A percentile compares a stretch with the other conserved stretches of the same genome.
phyloP scores from a whole-genome alignment of 805 yeast species.

The Wickerhamomyces bisporus region DNA sequence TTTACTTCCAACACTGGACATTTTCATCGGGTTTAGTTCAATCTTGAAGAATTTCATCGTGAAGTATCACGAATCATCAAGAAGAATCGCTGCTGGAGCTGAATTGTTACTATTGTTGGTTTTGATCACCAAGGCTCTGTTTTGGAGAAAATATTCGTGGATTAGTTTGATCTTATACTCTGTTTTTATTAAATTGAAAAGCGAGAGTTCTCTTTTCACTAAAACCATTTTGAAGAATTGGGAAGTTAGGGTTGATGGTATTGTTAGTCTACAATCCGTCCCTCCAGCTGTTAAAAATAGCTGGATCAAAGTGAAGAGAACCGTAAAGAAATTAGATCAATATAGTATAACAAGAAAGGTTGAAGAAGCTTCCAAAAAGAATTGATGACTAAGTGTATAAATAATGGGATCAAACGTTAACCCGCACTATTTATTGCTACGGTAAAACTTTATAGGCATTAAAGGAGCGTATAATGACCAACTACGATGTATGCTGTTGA shows the following conservation, averaged over 20 bases:
- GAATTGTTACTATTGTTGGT: constrained; percentile 43
- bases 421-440: too few species aligned
- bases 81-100: constrained; percentile 53
- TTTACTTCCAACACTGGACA: constrained; percentile 54
- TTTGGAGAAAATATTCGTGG: constrained; percentile 63
- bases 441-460: too few species aligned
- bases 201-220: constrained; percentile 69
- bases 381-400: too few species aligned
- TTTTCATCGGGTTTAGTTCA: constrained; percentile 22
- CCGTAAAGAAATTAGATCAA: constrained; percentile 10
- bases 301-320: constrained; percentile 45
- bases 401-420: too few species aligned
- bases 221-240: constrained; percentile 61
- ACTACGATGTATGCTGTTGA: too few species aligned
- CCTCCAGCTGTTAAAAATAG: constrained; percentile 43
- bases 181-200: constrained; percentile 70
- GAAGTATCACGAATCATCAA: constrained; percentile 51
- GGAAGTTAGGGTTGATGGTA: constrained; percentile 62
- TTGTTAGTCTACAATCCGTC: constrained; percentile 46
- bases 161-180: constrained; percentile 48
- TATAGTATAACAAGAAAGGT: neutral
- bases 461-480: too few species aligned
- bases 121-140: constrained; percentile 46
- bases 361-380: neutral
- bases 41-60: constrained; percentile 40